Base-by-base conservation (phyloP, 83 land plant genomes). In the Picea engelmannii region DNA sequence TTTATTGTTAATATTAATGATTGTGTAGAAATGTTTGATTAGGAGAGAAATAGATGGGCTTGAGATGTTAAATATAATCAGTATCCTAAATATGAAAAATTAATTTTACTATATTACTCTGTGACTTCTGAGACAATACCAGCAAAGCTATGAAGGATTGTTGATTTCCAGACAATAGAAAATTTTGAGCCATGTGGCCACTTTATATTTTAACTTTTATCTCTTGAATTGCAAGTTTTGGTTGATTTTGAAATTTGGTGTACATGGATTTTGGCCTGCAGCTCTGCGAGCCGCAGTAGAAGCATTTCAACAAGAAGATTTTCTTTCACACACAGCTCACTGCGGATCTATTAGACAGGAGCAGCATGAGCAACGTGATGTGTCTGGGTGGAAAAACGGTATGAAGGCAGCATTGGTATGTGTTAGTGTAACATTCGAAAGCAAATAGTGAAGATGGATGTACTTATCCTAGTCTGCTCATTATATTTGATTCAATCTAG, bases 241-340 rank as follows among this genome's bases (percentile, higher is more conserved):
- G 55, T 44, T 20, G 23, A 44, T 44, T 73, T 49, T 73, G 55
- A 73, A 69, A n/a, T 16, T n/a, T 73, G 24, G 13, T 20, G 47
- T 21, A 42, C 42, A 42, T 73, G 76, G 55, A 73, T 49, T 73
- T 73, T 73, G 55, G 76, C 12, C 8, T 73, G 58, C 58, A 73
- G 76, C 76, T 73, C 7, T 73, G 76, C 76, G 76, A 10, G 76
- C 76, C 9, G 76, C 55, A 1, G 76, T 73, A 23, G 76, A 73
- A 73, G 76, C 76, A 31, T 44, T 40, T 44, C 55, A 49, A 73
- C 55, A 23, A 42, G 76, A n/a, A n/a, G 76, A 42, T 4, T 17
- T n/a, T n/a, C 11, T 44, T 24, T 20, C 58, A 44, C 52, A 18
- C n/a, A 73, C 20, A 73, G 47, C 7, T 9, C 25, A 40, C 73